These are phyloP conservation scores for Barnettozyma siamensis DNA, from an alignment of 805 yeast genomes.

Conservation along the genomic window DNA sequence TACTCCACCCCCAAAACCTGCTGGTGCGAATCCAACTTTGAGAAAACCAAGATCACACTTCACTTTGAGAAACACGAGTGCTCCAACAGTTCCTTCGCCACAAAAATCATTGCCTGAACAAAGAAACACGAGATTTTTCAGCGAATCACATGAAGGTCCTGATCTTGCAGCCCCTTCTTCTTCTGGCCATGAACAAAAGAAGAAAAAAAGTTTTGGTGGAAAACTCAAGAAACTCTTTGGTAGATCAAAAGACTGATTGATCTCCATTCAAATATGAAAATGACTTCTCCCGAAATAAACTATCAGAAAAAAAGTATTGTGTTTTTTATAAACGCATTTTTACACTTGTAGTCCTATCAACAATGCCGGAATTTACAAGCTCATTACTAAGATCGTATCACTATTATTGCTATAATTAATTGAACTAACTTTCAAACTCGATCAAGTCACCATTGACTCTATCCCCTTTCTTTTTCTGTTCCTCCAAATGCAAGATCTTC, in stretches of 20 bases:
- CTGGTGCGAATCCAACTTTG: slow-evolving; percentile 9
- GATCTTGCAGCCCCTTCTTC: slow-evolving; percentile 4
- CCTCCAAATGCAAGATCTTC: slow-evolving; percentile 26
- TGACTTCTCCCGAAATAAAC: too few species aligned
- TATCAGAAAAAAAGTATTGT: too few species aligned
- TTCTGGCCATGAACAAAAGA: slow-evolving; percentile 12
- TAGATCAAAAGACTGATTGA: slow-evolving; percentile 17
- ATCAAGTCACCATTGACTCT: slow-evolving; percentile 28
- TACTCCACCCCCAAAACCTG: slow-evolving; percentile 14
- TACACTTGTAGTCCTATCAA: too few species aligned
- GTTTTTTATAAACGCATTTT: too few species aligned
- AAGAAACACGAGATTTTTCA: slow-evolving; percentile 24
- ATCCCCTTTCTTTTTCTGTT: slow-evolving; percentile 9
- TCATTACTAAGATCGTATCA: too few species aligned
- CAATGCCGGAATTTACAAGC: too few species aligned
- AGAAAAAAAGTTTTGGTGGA: slow-evolving; percentile 31
- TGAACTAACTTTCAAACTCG: slow-evolving; percentile 35
- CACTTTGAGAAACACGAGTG: slow-evolving; percentile 26
- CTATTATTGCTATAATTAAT: too few species aligned
- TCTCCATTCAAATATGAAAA: too few species aligned
- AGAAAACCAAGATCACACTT: slow-evolving; percentile 22
- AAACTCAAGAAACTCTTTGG: slow-evolving; percentile 38
- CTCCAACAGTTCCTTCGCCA: slow-evolving; percentile 18
- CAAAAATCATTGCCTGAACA: slow-evolving; percentile 24
- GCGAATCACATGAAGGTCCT: slow-evolving; percentile 21